Evolutionary conservation across 2,329 filamentous ascomycete genomes (phyloP), one percentile per base, ranked within the genome.

Genomic region (Cercospora sp.): DNA sequence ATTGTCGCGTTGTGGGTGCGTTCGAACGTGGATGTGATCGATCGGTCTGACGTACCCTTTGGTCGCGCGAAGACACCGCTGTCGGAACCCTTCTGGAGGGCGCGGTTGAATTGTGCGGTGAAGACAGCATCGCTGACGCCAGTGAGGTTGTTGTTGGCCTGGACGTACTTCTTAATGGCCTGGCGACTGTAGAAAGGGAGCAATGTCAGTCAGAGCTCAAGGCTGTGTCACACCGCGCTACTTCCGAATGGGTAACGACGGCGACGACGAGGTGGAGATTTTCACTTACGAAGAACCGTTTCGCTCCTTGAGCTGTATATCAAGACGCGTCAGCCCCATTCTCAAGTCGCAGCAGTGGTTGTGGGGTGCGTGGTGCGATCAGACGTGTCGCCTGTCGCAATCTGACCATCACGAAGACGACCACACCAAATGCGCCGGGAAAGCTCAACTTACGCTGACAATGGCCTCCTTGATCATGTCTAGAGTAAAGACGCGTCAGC

Each of bases 51-150:
- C 88, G 74, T 86, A 93, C 93, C 93, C 89, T 97, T 97, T 78
- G 93, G 94, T 81, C 94, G 93, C 78, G 89, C 87, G 79, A 97
- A 97, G 76, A 91, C 86, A 71, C 91, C 92, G 86, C 91, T 93
- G 77, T 96, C 92, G 75, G 94, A 93, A 80, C 93, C 93, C 69
- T 85, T 83, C 82, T 90, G 88, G 79, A 96, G 85, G 64, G 92
- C 92, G 81, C 90, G 91, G 89, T 95, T 95, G 88, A 96, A 93
- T 77, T 93, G 90, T 70, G 86, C 86, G 79, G 89, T 89, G 80
- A 91, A 91, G 66, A 84, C 83, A 65, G 81, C 80, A 70, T 86
- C 85, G 72, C 81, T 84, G 65, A 85, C 82, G 71, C 77, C 71
- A 71, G 81, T 81, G 75, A 89, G 83, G 77, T 86, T 87, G 84